These are phyloP conservation scores for Aspergillus bertholletiae DNA, from an alignment of 495 filamentous ascomycete genomes.

Conservation along the genomic window DNA sequence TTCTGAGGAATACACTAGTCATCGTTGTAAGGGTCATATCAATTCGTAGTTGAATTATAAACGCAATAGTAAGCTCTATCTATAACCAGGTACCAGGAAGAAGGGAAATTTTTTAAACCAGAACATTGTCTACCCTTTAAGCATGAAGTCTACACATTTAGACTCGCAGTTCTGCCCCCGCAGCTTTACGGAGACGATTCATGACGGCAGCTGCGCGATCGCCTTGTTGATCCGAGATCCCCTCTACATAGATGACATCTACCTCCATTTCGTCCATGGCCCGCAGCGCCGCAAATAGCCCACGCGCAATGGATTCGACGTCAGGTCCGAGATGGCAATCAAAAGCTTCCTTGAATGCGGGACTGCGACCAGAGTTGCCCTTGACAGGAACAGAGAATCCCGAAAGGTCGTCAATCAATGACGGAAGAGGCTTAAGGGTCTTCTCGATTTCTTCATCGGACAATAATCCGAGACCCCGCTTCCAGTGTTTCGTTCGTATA, in stretches of 20 bases:
- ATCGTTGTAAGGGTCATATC: too few relatives aligned
- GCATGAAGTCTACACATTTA: constrained; percentile 19
- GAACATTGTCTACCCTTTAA: constrained; percentile 8
- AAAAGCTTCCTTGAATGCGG: constrained; percentile 32
- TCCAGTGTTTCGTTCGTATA: constrained; percentile 45
- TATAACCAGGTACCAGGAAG: background rate
- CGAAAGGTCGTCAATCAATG: constrained; percentile 26
- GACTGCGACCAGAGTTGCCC: constrained; percentile 18
- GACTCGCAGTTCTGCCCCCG: constrained; percentile 45
- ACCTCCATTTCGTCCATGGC: constrained; percentile 77
- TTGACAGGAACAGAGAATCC: constrained; percentile 31
- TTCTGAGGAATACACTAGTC: too few relatives aligned
- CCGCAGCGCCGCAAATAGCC: constrained; percentile 81
- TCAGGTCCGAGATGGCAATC: constrained; percentile 62
- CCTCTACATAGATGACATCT: constrained; percentile 88
- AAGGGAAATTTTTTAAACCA: background rate
- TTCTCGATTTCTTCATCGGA: constrained; percentile 23
- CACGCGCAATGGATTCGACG: constrained; percentile 71
- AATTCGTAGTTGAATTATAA: constrained; percentile 1
- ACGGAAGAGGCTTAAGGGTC: constrained; percentile 21
- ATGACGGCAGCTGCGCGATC: constrained; percentile 92
- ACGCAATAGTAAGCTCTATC: background rate
- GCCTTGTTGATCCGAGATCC: constrained; percentile 68
- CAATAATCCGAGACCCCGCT: constrained; percentile 28
- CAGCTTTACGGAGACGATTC: constrained; percentile 91